These are phyloP conservation scores for Candida arabinofermentans DNA, from an alignment of 805 yeast species.

Conservation along the genomic window DNA sequence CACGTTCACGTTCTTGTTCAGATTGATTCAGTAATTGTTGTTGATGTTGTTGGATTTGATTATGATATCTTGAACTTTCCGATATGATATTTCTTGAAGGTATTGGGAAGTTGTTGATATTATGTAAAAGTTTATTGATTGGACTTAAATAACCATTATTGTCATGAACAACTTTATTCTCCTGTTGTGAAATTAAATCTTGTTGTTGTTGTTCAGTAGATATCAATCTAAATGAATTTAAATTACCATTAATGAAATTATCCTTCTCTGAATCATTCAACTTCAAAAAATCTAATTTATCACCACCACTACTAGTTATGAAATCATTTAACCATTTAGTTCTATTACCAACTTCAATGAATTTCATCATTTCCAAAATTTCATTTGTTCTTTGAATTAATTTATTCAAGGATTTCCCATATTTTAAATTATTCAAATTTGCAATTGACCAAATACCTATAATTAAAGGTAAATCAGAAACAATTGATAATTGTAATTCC, in stretches of 20 bases:
- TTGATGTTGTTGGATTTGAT: conserved; percentile 2
- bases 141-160: conserved; percentile 25
- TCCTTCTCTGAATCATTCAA: conserved; percentile 18
- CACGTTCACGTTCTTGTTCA: no score
- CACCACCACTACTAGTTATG: conserved; percentile 32
- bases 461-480: conserved; percentile 64
- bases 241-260: conserved; percentile 22
- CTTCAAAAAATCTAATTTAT: conserved; percentile 27
- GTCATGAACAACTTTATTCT: conserved; percentile 10
- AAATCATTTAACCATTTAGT: conserved; percentile 63
- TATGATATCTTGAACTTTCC: conserved; percentile 7
- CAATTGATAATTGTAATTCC: conserved; percentile 32
- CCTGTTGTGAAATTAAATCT: no score
- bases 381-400: conserved; percentile 44
- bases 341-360: conserved; percentile 52
- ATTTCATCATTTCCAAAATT: conserved; percentile 51
- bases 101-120: conserved; percentile 25
- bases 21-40: conserved; percentile 1
- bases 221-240: conserved; percentile 16
- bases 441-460: conserved; percentile 71
- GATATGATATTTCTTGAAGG: conserved; percentile 8
- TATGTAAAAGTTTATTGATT: conserved; percentile 29
- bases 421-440: conserved; percentile 51
- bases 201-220: conserved; percentile 2
- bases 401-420: conserved; percentile 43